These are phyloP conservation scores for Phytophthora pluvialis DNA, from an alignment of 352 stramenopile genomes.

Conservation along the genomic window DNA sequence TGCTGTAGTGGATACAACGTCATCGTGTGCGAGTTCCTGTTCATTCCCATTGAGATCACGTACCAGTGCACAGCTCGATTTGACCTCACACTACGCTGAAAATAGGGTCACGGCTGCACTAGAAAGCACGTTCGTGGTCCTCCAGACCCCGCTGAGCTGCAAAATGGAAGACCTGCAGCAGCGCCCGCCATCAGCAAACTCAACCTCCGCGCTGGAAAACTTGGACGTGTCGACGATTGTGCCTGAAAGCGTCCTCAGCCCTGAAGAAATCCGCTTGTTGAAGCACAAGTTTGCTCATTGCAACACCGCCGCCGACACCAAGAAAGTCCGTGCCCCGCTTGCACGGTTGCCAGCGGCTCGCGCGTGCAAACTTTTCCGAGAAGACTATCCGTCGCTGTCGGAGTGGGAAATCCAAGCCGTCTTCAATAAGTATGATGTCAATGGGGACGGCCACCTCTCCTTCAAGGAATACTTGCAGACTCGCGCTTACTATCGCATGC, in stretches of 20 bases:
- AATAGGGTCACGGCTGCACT: conserved; percentile 14
- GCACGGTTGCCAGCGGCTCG: conserved; percentile 44
- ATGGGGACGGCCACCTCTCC: conserved; percentile 62
- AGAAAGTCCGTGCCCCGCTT: conserved; percentile 39
- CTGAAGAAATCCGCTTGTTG: conserved; percentile 56
- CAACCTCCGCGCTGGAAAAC: conserved; percentile 21
- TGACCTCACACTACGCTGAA: conserved; percentile 10
- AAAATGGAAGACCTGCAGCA: conserved; percentile 26
- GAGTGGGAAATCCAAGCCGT: conserved; percentile 67
- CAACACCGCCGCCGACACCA: conserved; percentile 34
- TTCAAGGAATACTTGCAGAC: conserved; percentile 67
- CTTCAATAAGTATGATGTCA: conserved; percentile 66
- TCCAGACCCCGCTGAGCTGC: background rate
- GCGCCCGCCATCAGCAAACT: conserved; percentile 11
- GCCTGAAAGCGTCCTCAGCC: conserved; percentile 46
- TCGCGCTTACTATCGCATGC: conserved; percentile 57
- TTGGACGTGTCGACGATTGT: conserved; percentile 43
- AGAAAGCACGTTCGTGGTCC: background rate
- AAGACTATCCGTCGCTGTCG: conserved; percentile 67
- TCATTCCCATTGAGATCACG: too few species aligned
- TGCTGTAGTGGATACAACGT: too few species aligned
- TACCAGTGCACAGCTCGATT: background rate
- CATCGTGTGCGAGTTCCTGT: too few species aligned
- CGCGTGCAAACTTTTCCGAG: conserved; percentile 64
- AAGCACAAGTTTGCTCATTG: conserved; percentile 59